phyloP scores from a whole-genome alignment of 2,329 filamentous ascomycete species.

The Penicillium sp. region DNA sequence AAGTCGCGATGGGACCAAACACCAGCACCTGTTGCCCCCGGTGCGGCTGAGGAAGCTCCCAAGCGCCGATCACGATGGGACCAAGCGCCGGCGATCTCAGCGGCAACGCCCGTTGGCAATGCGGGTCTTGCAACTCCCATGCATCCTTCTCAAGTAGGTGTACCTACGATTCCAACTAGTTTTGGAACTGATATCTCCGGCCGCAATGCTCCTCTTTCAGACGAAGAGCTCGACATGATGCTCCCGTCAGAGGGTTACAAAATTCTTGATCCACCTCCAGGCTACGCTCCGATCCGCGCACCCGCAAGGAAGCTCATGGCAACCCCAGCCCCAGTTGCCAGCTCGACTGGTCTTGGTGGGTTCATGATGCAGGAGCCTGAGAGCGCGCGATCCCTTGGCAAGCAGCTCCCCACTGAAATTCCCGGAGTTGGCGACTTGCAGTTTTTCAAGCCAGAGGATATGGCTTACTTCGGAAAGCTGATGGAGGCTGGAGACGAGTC shows the following conservation, averaged over 20 bases:
- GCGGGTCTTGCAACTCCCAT: slow-evolving; percentile 78
- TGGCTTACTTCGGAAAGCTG: slow-evolving; percentile 98
- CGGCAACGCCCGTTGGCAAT: slow-evolving; percentile 74
- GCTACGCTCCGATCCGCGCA: slow-evolving; percentile 83
- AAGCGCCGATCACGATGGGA: slow-evolving; percentile 90
- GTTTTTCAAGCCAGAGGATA: slow-evolving; percentile 98
- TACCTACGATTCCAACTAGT: slow-evolving; percentile 58
- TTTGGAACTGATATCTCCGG: slow-evolving; percentile 82
- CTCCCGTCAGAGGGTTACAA: slow-evolving; percentile 93
- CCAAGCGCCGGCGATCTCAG: slow-evolving; percentile 71
- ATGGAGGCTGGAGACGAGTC: slow-evolving; percentile 95
- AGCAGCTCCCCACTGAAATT: slow-evolving; percentile 92
- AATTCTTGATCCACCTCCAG: slow-evolving; percentile 84
- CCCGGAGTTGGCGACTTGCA: slow-evolving; percentile 94
- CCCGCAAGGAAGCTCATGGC: slow-evolving; percentile 76
- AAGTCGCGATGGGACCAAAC: slow-evolving; percentile 89
- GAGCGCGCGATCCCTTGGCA: slow-evolving; percentile 78
- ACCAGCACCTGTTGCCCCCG: slow-evolving; percentile 59
- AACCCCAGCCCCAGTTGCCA: slow-evolving; percentile 68
- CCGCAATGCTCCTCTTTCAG: slow-evolving; percentile 81
- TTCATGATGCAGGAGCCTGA: slow-evolving; percentile 99
- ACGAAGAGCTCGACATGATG: slow-evolving; percentile 92
- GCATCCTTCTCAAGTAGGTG: slow-evolving; percentile 68
- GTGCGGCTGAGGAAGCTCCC: slow-evolving; percentile 59
- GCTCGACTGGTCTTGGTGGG: slow-evolving; percentile 68